A percentile compares a stretch with the other conserved stretches of the same genome.
Evolutionary conservation across 148 eudicot species (phyloP).

Genomic region (Chenopodium formosanum): DNA sequence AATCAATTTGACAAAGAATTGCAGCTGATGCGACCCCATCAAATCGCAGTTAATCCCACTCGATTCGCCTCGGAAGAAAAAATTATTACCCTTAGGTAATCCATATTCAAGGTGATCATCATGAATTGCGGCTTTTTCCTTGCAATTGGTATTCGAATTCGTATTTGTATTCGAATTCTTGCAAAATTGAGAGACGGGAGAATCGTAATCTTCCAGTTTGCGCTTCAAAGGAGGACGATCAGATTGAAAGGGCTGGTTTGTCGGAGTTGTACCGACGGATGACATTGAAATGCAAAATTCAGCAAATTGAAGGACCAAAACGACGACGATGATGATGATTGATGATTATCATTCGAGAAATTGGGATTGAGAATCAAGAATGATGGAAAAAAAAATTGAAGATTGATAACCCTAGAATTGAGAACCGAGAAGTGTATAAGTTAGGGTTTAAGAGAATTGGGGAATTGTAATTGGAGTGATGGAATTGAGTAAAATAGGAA

Average conservation of each 20-base stretch:
- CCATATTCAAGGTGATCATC: background rate
- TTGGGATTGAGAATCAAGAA: too few relatives aligned
- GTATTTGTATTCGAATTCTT: slow-evolving; percentile 17
- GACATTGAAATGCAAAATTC: background rate
- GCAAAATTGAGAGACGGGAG: background rate
- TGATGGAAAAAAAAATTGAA: too few relatives aligned
- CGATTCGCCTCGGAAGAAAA: slow-evolving; percentile 4
- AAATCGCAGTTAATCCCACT: background rate
- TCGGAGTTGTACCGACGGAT: background rate
- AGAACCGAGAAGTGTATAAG: background rate
- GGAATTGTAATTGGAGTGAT: background rate
- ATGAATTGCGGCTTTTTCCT: slow-evolving; percentile 6
- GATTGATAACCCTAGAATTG: background rate
- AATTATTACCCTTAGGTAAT: background rate
- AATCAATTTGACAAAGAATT: slow-evolving; percentile 60
- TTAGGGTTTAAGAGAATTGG: background rate
- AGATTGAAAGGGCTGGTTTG: background rate
- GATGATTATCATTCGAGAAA: background rate
- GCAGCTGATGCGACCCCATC: slow-evolving; percentile 10
- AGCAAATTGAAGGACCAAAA: background rate
- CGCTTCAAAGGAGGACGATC: slow-evolving; percentile 40
- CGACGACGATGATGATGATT: background rate
- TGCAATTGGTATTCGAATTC: slow-evolving; percentile 15
- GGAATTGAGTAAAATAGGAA: background rate
- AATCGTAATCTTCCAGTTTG: slow-evolving; percentile 51